These are phyloP conservation scores for Chlorella sp. DNA, from an alignment of 139 green algal genomes.

Conservation along the genomic window DNA sequence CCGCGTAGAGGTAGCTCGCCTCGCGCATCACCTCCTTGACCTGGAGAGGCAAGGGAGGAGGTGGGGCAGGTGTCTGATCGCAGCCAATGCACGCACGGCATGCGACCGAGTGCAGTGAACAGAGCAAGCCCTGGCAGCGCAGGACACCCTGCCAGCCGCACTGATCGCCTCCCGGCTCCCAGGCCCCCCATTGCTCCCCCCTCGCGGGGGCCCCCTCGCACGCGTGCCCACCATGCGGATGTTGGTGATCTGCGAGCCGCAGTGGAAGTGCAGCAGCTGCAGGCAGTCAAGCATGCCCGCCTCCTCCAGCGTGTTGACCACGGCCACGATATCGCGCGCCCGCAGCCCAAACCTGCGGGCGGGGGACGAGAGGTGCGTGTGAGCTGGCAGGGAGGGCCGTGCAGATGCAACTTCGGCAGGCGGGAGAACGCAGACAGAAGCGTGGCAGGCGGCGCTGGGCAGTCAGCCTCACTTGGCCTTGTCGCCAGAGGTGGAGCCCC, in stretches of 20 bases:
- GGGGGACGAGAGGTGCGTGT: not conserved
- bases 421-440: not conserved
- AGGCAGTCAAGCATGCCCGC: slow-evolving; percentile 61
- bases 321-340: slow-evolving; percentile 51
- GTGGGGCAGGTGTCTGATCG: not conserved
- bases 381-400: not conserved
- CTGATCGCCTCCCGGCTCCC: too few species aligned
- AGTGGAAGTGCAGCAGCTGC: slow-evolving; percentile 71
- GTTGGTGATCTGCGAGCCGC: slow-evolving; percentile 67
- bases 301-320: slow-evolving; percentile 33
- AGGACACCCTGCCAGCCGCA: too few species aligned
- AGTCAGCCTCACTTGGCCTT: slow-evolving; percentile 26
- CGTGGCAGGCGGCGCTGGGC: not conserved
- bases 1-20: slow-evolving; percentile 58
- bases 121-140: too few species aligned
- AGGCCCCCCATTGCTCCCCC: not conserved
- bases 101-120: too few species aligned
- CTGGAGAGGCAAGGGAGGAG: not conserved
- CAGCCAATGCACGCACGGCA: too few species aligned
- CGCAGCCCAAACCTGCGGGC: slow-evolving; percentile 57
- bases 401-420: not conserved
- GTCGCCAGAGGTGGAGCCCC: slow-evolving; percentile 64
- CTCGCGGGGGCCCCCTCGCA: too few species aligned
- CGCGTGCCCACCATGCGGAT: slow-evolving; percentile 49
- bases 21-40: slow-evolving; percentile 71